Percentiles rank a stretch among this genome's conserved stretches.
phyloP scores from a whole-genome alignment of 2,329 filamentous ascomycete species.

The Ciborinia camelliae region DNA sequence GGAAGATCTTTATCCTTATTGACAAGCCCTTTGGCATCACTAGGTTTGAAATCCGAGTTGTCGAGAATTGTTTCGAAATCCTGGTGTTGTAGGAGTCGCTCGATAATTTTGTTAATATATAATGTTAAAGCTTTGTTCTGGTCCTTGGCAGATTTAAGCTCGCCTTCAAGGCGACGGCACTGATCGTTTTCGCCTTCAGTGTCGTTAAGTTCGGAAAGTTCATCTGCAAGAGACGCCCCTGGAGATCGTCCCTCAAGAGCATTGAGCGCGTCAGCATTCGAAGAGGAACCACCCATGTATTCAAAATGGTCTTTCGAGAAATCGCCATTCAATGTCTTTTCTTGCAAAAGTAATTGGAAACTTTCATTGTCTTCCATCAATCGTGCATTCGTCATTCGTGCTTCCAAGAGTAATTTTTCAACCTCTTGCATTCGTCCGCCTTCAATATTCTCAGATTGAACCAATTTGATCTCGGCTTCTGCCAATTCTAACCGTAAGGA shows the following conservation, averaged over 20 bases:
- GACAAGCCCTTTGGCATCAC: constrained; percentile 20
- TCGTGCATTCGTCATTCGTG: constrained; percentile 90
- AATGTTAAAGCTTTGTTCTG: constrained; percentile 96
- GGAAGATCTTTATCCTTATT: constrained; percentile 76
- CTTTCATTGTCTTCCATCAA: constrained; percentile 99
- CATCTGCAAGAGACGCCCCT: constrained; percentile 72
- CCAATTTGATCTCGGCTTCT: constrained; percentile 90
- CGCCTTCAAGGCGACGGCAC: constrained; percentile 69
- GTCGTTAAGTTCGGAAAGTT: constrained; percentile 63
- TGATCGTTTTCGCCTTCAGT: constrained; percentile 59
- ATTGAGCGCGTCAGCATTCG: constrained; percentile 61
- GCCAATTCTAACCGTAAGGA: constrained; percentile 87
- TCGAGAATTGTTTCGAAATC: constrained; percentile 94
- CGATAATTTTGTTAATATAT: constrained; percentile 99
- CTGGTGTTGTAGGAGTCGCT: constrained; percentile 86
- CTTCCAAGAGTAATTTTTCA: constrained; percentile 86
- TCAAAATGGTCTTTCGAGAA: constrained; percentile 75
- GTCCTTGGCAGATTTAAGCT: constrained; percentile 77
- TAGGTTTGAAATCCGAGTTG: constrained; percentile 60
- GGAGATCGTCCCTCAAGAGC: constrained; percentile 57
- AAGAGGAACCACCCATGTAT: constrained; percentile 54
- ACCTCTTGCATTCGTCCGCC: constrained; percentile 84
- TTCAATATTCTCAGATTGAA: constrained; percentile 90
- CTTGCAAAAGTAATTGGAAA: constrained; percentile 90
- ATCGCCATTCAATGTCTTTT: constrained; percentile 93